phyloP scores from a whole-genome alignment of 352 stramenopile genomes.

The Globisporangium alternatum region DNA sequence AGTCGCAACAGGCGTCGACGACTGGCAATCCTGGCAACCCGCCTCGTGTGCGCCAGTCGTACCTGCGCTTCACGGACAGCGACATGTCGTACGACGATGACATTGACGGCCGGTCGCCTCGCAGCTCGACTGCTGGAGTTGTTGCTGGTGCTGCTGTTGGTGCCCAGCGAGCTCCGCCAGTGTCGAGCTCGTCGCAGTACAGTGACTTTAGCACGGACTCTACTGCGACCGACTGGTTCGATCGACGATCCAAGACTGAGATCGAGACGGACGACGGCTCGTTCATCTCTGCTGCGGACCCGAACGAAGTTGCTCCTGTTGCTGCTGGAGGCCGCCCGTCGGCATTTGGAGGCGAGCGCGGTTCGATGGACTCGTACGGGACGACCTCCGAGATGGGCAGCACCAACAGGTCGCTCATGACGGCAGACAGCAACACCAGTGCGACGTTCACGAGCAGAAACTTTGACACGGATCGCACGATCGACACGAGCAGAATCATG shows the following conservation, averaged over 20 bases:
- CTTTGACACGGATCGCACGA: conserved; percentile 3
- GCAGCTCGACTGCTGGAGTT: background rate
- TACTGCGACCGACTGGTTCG: conserved; percentile 41
- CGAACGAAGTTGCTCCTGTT: background rate
- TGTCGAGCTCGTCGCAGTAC: conserved; percentile 43
- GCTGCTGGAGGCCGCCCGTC: background rate
- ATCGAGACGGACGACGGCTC: conserved; percentile 23
- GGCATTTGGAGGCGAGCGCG: conserved; percentile 6
- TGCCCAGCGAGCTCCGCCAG: conserved; percentile 24
- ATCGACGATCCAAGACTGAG: conserved; percentile 42
- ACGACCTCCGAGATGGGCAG: conserved; percentile 13
- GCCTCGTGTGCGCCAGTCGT: conserved; percentile 13
- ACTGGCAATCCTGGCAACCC: background rate
- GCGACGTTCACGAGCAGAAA: conserved; percentile 3
- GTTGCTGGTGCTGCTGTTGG: conserved; percentile 5
- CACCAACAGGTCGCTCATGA: conserved; percentile 15
- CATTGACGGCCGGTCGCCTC: conserved; percentile 18
- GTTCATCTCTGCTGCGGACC: conserved; percentile 3
- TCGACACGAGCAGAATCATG: conserved; percentile 4
- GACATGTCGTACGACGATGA: conserved; percentile 20
- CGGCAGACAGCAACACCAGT: conserved; percentile 16
- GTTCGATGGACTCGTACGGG: conserved; percentile 16
- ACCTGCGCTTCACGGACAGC: conserved; percentile 20
- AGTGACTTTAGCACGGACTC: conserved; percentile 37
- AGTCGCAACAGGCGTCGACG: conserved; percentile 12